phyloP scores from a whole-genome alignment of 495 filamentous ascomycete species.

The Penicillium alfredii region DNA sequence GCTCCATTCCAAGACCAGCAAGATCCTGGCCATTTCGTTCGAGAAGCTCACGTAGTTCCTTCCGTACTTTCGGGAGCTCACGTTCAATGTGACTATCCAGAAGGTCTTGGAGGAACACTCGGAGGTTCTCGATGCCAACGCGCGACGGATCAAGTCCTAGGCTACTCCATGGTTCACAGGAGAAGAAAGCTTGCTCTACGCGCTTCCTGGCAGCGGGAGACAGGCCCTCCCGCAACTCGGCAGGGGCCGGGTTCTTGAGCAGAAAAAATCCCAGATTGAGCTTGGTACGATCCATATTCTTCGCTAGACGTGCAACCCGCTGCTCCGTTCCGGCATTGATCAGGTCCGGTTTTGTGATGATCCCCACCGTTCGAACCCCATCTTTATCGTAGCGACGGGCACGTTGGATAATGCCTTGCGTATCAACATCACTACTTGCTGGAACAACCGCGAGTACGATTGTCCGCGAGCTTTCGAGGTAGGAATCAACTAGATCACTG shows the following conservation, averaged over 20 bases:
- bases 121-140: conserved; percentile 20
- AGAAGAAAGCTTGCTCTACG: conserved; percentile 16
- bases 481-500: conserved; percentile 21
- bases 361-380: conserved; percentile 47
- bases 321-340: conserved; percentile 28
- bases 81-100: conserved; percentile 24
- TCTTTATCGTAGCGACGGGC: conserved; percentile 39
- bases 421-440: conserved; percentile 46
- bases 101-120: conserved; percentile 17
- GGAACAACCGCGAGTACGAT: conserved; percentile 36
- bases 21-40: conserved; percentile 7
- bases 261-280: conserved; percentile 44
- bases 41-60: conserved; percentile 13
- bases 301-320: conserved; percentile 29
- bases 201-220: conserved; percentile 1
- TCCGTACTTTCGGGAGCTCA: conserved; percentile 20
- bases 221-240: conserved; percentile 10
- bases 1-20: conserved; percentile 10
- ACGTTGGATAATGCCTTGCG: conserved; percentile 45
- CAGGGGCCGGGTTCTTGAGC: conserved; percentile 34
- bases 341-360: conserved; percentile 49
- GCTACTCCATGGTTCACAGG: conserved; percentile 11
- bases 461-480: conserved; percentile 28
- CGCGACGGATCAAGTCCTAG: conserved; percentile 15
- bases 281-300: conserved; percentile 36